Base-by-base conservation (phyloP, 2,329 filamentous ascomycete species). In the Raffaelea deltoideospora region DNA sequence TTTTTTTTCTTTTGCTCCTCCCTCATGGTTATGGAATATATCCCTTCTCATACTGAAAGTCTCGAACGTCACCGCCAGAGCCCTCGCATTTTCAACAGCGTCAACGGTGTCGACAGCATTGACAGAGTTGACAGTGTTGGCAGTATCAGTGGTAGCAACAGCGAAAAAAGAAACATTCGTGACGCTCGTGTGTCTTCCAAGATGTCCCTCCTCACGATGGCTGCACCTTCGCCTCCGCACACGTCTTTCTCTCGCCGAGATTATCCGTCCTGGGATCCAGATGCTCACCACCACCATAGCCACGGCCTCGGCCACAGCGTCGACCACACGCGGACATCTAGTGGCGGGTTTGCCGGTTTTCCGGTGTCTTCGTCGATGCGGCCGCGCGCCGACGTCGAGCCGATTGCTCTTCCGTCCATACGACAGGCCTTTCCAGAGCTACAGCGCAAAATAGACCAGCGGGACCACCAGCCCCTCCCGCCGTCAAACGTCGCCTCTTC, bases 151-250 rank as follows among this genome's bases (percentile, higher is more conserved):
- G n/a, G 10, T 14, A 28, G 14, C 26, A 28, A 28, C 26, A 28
- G 23, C 23, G 23, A 14, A 28, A 28, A 6, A 24, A n/a, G 17
- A 46, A 37, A 43, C 51, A 45, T 45, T 43, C 36, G n/a, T n/a
- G n/a, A n/a, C n/a, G n/a, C n/a, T n/a, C n/a, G n/a, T n/a, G n/a
- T n/a, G n/a, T n/a, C n/a, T n/a, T 41, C 50, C 51, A 65, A 60
- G 30, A 69, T 69, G 64, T 65, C 64, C 50, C 61, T 61, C 49
- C 55, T 69, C 46, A 57, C 63, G 43, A 67, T 66, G 53, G 50
- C 62, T 42, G 53, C 58, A 35, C 55, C 61, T 5, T 35, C 35
- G 13, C 51, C 59, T 36, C 51, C 58, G 27, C 57, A 61, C 42
- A 49, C 57, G 35, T 52, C 52, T 24, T 65, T 64, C 46, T 20